Percentiles rank a stretch among this genome's conserved stretches.
These are phyloP conservation scores for Paraphoma sp. DNA, from an alignment of 2,329 filamentous ascomycete genomes.

Conservation along the genomic window DNA sequence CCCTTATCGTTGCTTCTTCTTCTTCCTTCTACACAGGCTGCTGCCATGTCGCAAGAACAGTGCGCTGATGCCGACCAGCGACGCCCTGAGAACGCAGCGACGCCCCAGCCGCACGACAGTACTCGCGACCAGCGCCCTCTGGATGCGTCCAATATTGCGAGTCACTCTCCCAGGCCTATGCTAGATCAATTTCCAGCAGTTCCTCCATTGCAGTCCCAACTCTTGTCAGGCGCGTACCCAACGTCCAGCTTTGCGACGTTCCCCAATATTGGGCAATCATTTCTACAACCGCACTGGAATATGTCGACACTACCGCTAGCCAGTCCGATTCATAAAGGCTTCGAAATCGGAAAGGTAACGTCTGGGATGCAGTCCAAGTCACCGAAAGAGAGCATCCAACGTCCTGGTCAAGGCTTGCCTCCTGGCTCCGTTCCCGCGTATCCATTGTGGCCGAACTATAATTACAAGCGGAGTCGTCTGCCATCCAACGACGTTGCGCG, in stretches of 20 bases:
- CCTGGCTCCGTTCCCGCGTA: background rate
- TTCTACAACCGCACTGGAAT: too few relatives aligned
- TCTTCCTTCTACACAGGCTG: background rate
- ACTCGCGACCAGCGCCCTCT: background rate
- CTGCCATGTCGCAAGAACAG: background rate
- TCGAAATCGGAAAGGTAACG: too few relatives aligned
- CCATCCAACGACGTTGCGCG: background rate
- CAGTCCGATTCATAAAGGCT: too few relatives aligned
- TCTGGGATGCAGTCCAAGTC: too few relatives aligned
- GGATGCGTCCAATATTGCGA: background rate
- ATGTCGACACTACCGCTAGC: too few relatives aligned
- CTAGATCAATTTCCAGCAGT: background rate
- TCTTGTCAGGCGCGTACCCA: background rate
- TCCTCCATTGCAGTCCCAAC: background rate
- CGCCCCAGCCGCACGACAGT: background rate
- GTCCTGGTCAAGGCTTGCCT: background rate
- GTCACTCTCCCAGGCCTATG: too few relatives aligned
- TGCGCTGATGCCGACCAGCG: background rate
- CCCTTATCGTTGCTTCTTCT: too few relatives aligned
- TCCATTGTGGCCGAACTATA: background rate
- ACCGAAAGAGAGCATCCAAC: background rate
- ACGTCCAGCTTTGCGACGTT: too few relatives aligned
- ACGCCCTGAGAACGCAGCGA: background rate
- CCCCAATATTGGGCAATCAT: too few relatives aligned
- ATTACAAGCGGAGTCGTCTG: constrained; percentile 1